Base-by-base conservation (phyloP, 371 early-diverging fungal genomes). In the Circinella umbellata region DNA sequence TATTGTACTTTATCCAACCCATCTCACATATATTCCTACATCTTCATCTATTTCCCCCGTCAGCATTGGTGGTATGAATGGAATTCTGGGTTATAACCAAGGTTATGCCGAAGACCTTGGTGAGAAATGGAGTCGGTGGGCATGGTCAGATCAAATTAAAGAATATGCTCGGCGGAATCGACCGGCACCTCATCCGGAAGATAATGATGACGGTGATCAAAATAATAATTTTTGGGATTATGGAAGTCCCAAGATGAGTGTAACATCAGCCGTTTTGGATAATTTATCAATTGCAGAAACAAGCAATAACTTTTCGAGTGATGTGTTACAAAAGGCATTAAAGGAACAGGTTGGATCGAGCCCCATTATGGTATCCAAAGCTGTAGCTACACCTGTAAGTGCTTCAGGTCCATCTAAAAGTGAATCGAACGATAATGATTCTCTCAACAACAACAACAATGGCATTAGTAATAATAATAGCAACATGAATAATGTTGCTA, bases 81-180 rank as follows among this genome's bases (percentile, higher is more conserved):
- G 82, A 1, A 48, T 78, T 6, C 67, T 76, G 38, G 70, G 71
- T 1, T 75, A 73, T 36, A 79, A 80, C 38, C 77, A 79, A 67
- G 84, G 84, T 5, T 65, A 72, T 27, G 72, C 76, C 13, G 81
- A 82, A 51, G 80, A 79, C 64, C 59, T 85, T 18, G 82, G 80
- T 3, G 77, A 82, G 42, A 75, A 78, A 68, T 81, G 81, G 80
- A 64, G 69, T 66, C 68, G 80, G n/a, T 75, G 77, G 73, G 73
- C 77, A 13, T 82, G 82, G 81, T 70, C 66, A n/a, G 73, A 76
- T 10, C 69, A 67, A 42, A 27, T 68, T 42, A 68, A 37, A 20
- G 53, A 64, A 64, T 64, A 64, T 35, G 51, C 65, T n/a, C 37
- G 38, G 10, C 63, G 46, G 17, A 39, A 63, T 63, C 63, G 48